Evolutionary conservation across 345 rosid genomes (phyloP).

Genomic region (Litchi chinensis): DNA sequence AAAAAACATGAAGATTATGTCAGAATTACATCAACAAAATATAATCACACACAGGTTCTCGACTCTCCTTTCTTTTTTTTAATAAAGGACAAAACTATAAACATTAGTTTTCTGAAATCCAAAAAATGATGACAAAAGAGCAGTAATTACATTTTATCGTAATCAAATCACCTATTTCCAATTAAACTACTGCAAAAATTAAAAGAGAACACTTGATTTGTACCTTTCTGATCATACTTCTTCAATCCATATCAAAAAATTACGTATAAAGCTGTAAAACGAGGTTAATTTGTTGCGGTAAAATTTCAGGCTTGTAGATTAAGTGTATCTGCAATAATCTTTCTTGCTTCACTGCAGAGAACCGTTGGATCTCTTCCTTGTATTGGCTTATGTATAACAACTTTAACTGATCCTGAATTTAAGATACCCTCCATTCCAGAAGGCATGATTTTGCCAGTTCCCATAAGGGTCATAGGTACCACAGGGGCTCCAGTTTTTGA

Average conservation of each 20-base stretch:
- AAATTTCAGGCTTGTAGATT: conserved; percentile 29
- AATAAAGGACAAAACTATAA: neutral
- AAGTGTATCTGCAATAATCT: conserved; percentile 54
- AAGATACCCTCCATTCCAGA: conserved; percentile 72
- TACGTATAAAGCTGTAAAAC: neutral
- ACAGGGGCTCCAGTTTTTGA: conserved; percentile 79
- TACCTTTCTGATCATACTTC: conserved; percentile 26
- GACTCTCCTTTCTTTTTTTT: neutral
- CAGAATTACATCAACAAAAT: no score
- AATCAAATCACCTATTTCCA: neutral
- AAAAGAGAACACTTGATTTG: neutral
- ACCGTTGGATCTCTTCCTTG: conserved; percentile 63
- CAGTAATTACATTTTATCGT: neutral
- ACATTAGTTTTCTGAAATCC: neutral
- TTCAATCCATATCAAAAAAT: conserved; percentile 5
- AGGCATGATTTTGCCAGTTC: conserved; percentile 98
- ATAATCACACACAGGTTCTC: no score
- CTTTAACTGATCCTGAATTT: conserved; percentile 65
- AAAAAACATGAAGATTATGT: neutral
- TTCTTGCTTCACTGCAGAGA: conserved; percentile 67
- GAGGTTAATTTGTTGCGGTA: neutral
- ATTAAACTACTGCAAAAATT: neutral
- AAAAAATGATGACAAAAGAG: neutral
- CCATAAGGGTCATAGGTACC: conserved; percentile 78
- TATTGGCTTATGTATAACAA: conserved; percentile 74